Conservation (phyloP, 768 basidiomycete species). For the Naganishia friedmannii region DNA sequence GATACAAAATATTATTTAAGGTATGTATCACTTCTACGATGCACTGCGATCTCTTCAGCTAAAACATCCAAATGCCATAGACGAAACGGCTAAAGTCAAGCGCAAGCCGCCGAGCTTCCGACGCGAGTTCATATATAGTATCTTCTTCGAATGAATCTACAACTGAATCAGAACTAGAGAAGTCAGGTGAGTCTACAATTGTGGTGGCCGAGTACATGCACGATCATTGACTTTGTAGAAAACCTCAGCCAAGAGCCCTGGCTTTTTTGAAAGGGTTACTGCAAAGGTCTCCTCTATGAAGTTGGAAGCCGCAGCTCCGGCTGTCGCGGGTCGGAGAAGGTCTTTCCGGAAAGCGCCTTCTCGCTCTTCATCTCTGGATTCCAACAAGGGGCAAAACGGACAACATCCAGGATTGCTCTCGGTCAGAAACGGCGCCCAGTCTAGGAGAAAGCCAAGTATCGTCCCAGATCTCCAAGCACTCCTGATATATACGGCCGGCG, state of each 20-base stretch:
- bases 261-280: conserved; percentile 25
- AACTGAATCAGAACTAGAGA: conserved; percentile 23
- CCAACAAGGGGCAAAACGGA: neutral
- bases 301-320: neutral
- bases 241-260: neutral
- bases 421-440: neutral
- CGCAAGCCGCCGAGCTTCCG: neutral
- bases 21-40: conserved; percentile 52
- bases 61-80: neutral
- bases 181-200: neutral
- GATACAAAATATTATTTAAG: conserved; percentile 77
- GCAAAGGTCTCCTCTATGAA: conserved; percentile 18
- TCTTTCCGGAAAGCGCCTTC: conserved; percentile 11
- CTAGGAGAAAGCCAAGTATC: conserved; percentile 41
- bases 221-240: neutral
- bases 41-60: neutral
- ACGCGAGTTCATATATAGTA: neutral
- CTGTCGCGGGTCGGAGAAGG: neutral
- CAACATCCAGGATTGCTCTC: neutral
- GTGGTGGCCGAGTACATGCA: neutral
- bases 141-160: conserved; percentile 25
- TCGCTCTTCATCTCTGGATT: conserved; percentile 25
- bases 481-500: conserved; percentile 90
- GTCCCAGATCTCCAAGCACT: conserved; percentile 69
- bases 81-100: conserved; percentile 18